A percentile compares a stretch with the other conserved stretches of the same genome.
phyloP scores from a whole-genome alignment of 805 yeast genomes.

The Wickerhamiella cacticola region DNA sequence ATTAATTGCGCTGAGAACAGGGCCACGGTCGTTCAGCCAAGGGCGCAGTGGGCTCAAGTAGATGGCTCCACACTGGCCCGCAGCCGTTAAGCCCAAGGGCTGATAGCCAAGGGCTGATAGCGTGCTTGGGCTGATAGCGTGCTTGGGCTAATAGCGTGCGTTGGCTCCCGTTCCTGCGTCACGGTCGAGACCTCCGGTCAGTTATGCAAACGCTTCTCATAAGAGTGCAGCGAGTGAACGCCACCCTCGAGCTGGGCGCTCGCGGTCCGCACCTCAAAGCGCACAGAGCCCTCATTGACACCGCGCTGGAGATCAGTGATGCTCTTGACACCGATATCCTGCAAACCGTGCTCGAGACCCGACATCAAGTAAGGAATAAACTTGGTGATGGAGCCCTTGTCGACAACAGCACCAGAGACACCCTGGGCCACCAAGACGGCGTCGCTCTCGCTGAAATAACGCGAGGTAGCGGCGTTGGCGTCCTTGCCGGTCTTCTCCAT shows the following conservation, averaged over 20 bases:
- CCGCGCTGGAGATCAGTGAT: constrained; percentile 48
- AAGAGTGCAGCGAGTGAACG: constrained; percentile 89
- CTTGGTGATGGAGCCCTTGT: constrained; percentile 89
- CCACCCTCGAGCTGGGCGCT: constrained; percentile 99
- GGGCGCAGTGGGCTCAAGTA: too few relatives aligned
- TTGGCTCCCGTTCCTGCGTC: too few relatives aligned
- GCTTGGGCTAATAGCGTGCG: too few relatives aligned
- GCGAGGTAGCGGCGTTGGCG: constrained; percentile 95
- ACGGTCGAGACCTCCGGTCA: too few relatives aligned
- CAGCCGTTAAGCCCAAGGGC: too few relatives aligned
- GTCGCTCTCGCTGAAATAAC: constrained; percentile 95
- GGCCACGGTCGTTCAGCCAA: too few relatives aligned
- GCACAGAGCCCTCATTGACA: constrained; percentile 56
- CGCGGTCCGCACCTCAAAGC: constrained; percentile 97
- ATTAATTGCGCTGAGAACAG: too few relatives aligned
- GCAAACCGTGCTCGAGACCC: constrained; percentile 97
- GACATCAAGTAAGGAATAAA: constrained; percentile 87
- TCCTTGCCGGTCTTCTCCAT: constrained; percentile 80
- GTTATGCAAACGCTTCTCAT: constrained; percentile 93
- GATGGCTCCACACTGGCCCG: too few relatives aligned
- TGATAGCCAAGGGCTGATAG: too few relatives aligned
- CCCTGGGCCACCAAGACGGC: constrained; percentile 97
- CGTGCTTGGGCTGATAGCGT: too few relatives aligned
- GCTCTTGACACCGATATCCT: constrained; percentile 84
- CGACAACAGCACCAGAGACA: constrained; percentile 93